Evolutionary conservation across 1,284 basidiomycete species (phyloP), one percentile per base, ranked within the genome.

Genomic region (Austroboletus niveus): DNA sequence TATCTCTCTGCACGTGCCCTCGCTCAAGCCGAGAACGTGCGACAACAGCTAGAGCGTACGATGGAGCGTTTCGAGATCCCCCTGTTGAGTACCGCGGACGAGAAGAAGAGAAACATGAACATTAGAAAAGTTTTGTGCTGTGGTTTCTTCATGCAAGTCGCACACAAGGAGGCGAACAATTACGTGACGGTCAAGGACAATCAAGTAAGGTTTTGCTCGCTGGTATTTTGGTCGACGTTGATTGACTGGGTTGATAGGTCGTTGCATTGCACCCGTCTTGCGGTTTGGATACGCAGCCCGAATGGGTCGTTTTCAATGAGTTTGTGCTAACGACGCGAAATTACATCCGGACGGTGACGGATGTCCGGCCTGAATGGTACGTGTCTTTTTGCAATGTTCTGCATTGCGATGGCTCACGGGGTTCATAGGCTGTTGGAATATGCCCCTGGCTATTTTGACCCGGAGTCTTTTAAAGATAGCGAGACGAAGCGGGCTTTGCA

Each of bases 101-200:
- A 90, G 69, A 83, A 82, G 67, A 89, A 87, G 64, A 84, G 92
- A 65, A 92, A 85, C 72, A 65, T 75, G 53, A 89, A 90, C 62
- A 87, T 99, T 54, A 84, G 92, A 30, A 87, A 89, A 70, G 87
- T 90, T 2, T 77, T 99, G 42, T 88, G 92, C 0, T 92, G 89
- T 64, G 96, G 95, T 1, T 99, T 94, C 79, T 99, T 99, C 75
- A 98, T 98, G 96, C 96, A 98, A 69, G 86, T 96, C 8, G 96
- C 95, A 6, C 94, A 98, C 71, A 93, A 92, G 69, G 92, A 94
- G 65, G 92, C 92, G 75, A 84, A 84, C 3, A 80, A 76, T 53
- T 95, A 95, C 69, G 65, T 86, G 58, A 98, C 94, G 0, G 85
- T 97, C 57, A 98, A 98, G 74, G 94, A 98, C 68, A 93, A 95